These are phyloP conservation scores for Poterioochromonas sp. DNA, from an alignment of 352 stramenopile genomes.

Conservation along the genomic window DNA sequence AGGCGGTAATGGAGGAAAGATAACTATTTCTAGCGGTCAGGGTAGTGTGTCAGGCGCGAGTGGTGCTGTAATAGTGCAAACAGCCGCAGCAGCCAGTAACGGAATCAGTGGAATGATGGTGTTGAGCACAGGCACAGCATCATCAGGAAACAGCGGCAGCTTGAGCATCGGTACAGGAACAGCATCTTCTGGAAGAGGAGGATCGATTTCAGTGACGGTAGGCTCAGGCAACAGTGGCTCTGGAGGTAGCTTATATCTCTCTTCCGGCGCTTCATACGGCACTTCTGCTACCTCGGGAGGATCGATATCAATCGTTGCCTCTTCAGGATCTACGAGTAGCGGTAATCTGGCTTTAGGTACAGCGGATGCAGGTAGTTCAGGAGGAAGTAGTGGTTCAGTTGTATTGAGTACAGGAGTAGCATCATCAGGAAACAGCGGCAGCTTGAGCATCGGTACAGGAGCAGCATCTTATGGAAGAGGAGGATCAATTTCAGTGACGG, in stretches of 20 bases:
- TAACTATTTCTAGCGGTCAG: slow-evolving; percentile 60
- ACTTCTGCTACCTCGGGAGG: neutral
- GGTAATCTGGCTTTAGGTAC: neutral
- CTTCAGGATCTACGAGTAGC: neutral
- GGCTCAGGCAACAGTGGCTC: neutral
- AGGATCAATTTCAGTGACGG: neutral
- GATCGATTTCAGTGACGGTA: neutral
- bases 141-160: neutral
- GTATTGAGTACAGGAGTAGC: slow-evolving; percentile 27
- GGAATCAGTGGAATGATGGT: slow-evolving; percentile 32
- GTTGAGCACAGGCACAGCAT: slow-evolving; percentile 25
- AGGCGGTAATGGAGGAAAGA: slow-evolving; percentile 70
- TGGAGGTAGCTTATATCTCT: neutral
- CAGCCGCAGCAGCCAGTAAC: slow-evolving; percentile 32
- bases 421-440: neutral
- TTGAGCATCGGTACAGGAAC: neutral
- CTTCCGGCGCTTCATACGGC: neutral
- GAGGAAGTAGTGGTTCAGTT: neutral
- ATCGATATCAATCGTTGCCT: neutral
- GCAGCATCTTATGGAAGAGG: neutral
- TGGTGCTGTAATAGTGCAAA: slow-evolving; percentile 31
- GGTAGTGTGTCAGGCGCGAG: neutral
- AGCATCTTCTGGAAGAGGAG: neutral
- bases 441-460: neutral
- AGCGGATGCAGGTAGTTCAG: neutral